phyloP scores from a whole-genome alignment of 2,329 filamentous ascomycete species.

The Neoarthrinium moseri region DNA sequence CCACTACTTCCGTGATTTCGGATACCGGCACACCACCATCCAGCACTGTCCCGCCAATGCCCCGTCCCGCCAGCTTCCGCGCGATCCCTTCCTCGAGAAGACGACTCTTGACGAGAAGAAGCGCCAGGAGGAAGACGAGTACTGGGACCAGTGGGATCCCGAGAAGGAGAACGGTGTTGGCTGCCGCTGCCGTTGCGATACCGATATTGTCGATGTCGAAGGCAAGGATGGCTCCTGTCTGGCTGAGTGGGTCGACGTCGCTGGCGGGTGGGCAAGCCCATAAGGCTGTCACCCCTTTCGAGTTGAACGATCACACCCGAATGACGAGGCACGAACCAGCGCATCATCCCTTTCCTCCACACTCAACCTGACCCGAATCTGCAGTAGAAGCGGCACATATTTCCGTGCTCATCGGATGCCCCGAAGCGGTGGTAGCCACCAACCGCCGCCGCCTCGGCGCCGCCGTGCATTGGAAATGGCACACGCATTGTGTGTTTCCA shows the following conservation, averaged over 20 bases:
- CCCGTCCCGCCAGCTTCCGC: slow-evolving; percentile 78
- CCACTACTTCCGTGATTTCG: slow-evolving; percentile 98
- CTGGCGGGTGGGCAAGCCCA: slow-evolving; percentile 76
- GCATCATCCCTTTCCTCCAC: too few relatives aligned
- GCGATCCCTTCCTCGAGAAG: slow-evolving; percentile 77
- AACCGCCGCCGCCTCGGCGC: too few relatives aligned
- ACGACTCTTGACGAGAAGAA: slow-evolving; percentile 80
- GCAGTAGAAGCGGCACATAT: too few relatives aligned
- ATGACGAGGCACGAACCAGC: too few relatives aligned
- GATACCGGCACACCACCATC: slow-evolving; percentile 97
- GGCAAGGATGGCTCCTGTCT: slow-evolving; percentile 96
- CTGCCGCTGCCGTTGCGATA: slow-evolving; percentile 94
- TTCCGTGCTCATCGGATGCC: too few relatives aligned
- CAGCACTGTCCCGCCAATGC: slow-evolving; percentile 98
- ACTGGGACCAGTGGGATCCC: slow-evolving; percentile 86
- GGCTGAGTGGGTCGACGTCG: slow-evolving; percentile 95
- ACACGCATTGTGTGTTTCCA: too few relatives aligned
- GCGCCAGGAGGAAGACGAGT: slow-evolving; percentile 88
- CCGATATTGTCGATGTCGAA: slow-evolving; percentile 95
- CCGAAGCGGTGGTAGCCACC: too few relatives aligned
- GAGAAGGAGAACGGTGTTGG: slow-evolving; percentile 95
- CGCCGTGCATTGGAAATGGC: too few relatives aligned
- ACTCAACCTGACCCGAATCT: too few relatives aligned
- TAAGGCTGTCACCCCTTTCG: slow-evolving; percentile 4
- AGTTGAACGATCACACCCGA: too few relatives aligned